phyloP scores from a whole-genome alignment of 2,329 filamentous ascomycete genomes.

The Cladobotryum mycophilum region DNA sequence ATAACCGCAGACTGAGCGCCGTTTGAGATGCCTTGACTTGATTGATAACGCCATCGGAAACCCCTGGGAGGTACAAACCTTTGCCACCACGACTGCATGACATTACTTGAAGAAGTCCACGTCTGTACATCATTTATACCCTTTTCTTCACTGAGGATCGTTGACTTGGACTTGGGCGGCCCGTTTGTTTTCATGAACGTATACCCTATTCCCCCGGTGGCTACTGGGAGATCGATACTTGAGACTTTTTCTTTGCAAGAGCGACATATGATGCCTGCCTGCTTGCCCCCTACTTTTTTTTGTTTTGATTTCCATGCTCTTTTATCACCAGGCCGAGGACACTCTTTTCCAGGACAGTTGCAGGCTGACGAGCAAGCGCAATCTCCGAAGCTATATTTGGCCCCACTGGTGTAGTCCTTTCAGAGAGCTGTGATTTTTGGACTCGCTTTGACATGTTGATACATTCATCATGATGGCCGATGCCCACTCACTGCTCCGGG shows the following conservation, averaged over 20 bases:
- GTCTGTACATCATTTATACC: slow-evolving; percentile 26
- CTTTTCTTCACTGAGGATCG: slow-evolving; percentile 21
- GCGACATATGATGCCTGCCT: slow-evolving; percentile 4
- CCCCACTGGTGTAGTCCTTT: slow-evolving; percentile 1
- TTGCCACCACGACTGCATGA: slow-evolving; percentile 22
- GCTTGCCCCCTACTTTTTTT: not conserved
- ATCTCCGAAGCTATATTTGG: slow-evolving; percentile 3
- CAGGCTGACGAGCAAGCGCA: slow-evolving; percentile 4
- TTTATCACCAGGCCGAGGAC: slow-evolving; percentile 7
- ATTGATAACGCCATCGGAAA: slow-evolving; percentile 23
- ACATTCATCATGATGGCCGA: slow-evolving; percentile 2
- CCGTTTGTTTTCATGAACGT: slow-evolving; percentile 18
- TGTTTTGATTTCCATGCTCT: slow-evolving; percentile 1
- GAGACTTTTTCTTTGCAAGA: not conserved
- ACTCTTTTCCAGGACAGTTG: slow-evolving; percentile 1
- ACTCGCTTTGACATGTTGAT: slow-evolving; percentile 8
- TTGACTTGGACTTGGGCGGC: slow-evolving; percentile 9
- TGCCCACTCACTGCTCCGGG: slow-evolving; percentile 2
- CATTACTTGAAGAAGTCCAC: slow-evolving; percentile 22
- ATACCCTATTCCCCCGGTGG: slow-evolving; percentile 10
- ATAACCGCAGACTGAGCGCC: slow-evolving; percentile 15
- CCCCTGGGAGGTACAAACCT: not conserved
- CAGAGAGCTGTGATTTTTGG: slow-evolving; percentile 11
- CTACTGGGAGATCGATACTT: slow-evolving; percentile 2
- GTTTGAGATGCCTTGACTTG: slow-evolving; percentile 29